phyloP scores from a whole-genome alignment of 345 rosid genomes.

The Murraya paniculata region DNA sequence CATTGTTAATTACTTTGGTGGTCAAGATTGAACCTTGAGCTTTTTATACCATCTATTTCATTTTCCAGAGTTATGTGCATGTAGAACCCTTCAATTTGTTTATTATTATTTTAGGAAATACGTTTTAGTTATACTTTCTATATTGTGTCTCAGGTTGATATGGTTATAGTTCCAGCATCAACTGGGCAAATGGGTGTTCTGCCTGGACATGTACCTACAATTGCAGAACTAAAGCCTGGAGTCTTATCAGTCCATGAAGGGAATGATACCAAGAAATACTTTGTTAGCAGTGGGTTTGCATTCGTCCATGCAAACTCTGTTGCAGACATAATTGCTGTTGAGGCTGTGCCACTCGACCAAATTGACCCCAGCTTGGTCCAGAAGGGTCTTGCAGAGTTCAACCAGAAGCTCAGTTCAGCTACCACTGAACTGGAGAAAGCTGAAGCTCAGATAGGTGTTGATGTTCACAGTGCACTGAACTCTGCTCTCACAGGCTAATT shows the following conservation, averaged over 20 bases:
- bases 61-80: background rate
- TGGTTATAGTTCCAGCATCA: slow-evolving; percentile 91
- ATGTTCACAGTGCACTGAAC: slow-evolving; percentile 75
- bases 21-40: background rate
- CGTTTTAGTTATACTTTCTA: slow-evolving; percentile 11
- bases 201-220: slow-evolving; percentile 83
- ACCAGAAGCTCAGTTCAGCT: slow-evolving; percentile 70
- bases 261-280: slow-evolving; percentile 64
- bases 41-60: background rate
- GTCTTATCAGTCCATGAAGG: slow-evolving; percentile 86
- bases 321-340: slow-evolving; percentile 69
- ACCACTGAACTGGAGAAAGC: slow-evolving; percentile 77
- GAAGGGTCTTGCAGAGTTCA: slow-evolving; percentile 81
- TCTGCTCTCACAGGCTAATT: slow-evolving; percentile 55
- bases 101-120: background rate
- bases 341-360: slow-evolving; percentile 70
- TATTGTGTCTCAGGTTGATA: slow-evolving; percentile 65
- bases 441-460: slow-evolving; percentile 85
- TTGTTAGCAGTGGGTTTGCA: slow-evolving; percentile 86
- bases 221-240: slow-evolving; percentile 90
- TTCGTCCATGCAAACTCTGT: slow-evolving; percentile 79
- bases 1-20: background rate
- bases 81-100: no score
- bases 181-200: slow-evolving; percentile 94
- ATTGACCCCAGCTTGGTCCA: slow-evolving; percentile 74